Base-by-base conservation (phyloP, 148 eudicot species). In the Camellia granthamiana region DNA sequence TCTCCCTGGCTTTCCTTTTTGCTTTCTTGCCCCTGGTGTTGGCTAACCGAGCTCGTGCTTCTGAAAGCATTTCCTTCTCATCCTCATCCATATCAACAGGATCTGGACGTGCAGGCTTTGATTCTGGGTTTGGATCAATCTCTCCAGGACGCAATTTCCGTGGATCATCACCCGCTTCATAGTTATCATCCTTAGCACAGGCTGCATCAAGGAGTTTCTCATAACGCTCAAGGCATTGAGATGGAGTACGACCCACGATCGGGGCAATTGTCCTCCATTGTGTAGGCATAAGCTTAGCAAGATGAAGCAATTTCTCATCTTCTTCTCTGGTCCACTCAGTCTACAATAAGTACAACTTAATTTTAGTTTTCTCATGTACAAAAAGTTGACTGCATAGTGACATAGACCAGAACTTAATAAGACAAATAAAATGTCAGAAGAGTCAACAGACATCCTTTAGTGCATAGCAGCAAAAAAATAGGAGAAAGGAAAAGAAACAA, bases 11-110 rank as follows among this genome's bases (percentile, higher is more conserved):
- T 89, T 97, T 97, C 77, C 99, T 83, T 85, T 97, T 97, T 66
- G 99, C 99, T 87, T 97, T 97, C 84, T 97, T 97, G 58, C 99
- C 99, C 80, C 97, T 88, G 10, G 98, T 94, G 82, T 97, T 97
- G 47, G 99, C 98, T 72, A 94, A 88, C 72, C 99, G 87, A 78
- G 99, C 99, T 63, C 99, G 84, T 73, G 98, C 98, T 91, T 97
- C 99, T 7, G 99, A 97, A 76, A 97, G 96, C 99, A 97, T 97
- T 89, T 97, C 99, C 81, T 97, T 97, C 88, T 97, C 99, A 84
- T 97, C 99, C 80, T 97, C 99, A 79, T 97, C 99, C 99, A 97
- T 97, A 76, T 97, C 99, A 82, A 97, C 99, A 51, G 99, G 99
- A 70, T 97, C 97, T 42, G 99, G 99, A 60, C 99, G 98, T 16